Conservation (phyloP, 2,329 filamentous ascomycete species). For the Phaeosphaeriaceae sp. region DNA sequence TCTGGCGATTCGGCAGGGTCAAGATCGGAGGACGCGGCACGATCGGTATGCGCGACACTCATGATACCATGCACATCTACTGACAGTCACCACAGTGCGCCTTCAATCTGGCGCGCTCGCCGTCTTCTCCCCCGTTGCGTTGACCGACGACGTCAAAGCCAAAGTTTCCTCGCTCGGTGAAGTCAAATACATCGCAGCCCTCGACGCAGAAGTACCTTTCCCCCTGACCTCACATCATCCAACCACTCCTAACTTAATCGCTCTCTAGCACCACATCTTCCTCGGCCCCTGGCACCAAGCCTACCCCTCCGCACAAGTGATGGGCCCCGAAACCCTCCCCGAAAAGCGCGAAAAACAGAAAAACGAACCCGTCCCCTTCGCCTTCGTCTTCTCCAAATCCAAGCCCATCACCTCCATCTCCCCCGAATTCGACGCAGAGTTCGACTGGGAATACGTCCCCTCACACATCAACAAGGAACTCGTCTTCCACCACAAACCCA, state of each 20-base stretch:
- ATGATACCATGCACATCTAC: slow-evolving; percentile 2
- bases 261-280: slow-evolving; percentile 84
- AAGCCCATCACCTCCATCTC: slow-evolving; percentile 61
- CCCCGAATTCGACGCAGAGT: slow-evolving; percentile 84
- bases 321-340: slow-evolving; percentile 82
- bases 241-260: background rate
- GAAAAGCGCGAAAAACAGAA: slow-evolving; percentile 76
- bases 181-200: slow-evolving; percentile 84
- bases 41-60: slow-evolving; percentile 64
- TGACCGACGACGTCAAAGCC: slow-evolving; percentile 78
- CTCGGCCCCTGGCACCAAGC: slow-evolving; percentile 81
- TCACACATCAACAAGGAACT: slow-evolving; percentile 85
- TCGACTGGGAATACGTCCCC: slow-evolving; percentile 82
- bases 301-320: slow-evolving; percentile 78
- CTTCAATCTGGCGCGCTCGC: slow-evolving; percentile 79
- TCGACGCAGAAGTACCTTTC: slow-evolving; percentile 72
- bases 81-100: slow-evolving; percentile 63
- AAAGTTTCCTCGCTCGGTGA: slow-evolving; percentile 65
- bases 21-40: slow-evolving; percentile 89
- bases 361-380: slow-evolving; percentile 68
- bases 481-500: slow-evolving; percentile 83
- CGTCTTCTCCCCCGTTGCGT: slow-evolving; percentile 88
- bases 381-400: slow-evolving; percentile 63
- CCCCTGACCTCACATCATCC: background rate
- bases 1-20: slow-evolving; percentile 78